Evolutionary conservation across 805 yeast species (phyloP).

Genomic region (Saccharomycodes ludwigii): DNA sequence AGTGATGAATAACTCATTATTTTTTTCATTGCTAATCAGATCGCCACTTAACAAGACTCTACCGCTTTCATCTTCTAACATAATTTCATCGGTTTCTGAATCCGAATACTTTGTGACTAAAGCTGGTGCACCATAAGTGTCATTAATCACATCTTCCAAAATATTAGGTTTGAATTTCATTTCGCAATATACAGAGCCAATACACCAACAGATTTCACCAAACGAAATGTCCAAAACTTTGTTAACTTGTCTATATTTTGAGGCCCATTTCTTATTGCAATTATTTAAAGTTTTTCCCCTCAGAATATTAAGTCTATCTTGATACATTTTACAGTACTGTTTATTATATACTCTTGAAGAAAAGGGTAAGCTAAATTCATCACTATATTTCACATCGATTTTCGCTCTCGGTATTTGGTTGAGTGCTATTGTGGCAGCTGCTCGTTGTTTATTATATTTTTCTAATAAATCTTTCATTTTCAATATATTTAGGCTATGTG

Average conservation of each 20-base stretch:
- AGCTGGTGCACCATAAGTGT: constrained; percentile 30
- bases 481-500: too few species aligned
- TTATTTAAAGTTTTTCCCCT: constrained; percentile 33
- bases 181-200: constrained; percentile 80
- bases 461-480: too few species aligned
- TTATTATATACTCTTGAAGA: too few species aligned
- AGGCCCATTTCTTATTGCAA: constrained; percentile 44
- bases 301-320: constrained; percentile 35
- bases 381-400: too few species aligned
- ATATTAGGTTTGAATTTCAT: constrained; percentile 79
- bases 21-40: constrained; percentile 36
- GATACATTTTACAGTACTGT: constrained; percentile 51
- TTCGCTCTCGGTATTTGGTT: too few species aligned
- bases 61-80: constrained; percentile 90
- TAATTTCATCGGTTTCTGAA: constrained; percentile 43
- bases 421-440: too few species aligned
- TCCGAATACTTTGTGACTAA: constrained; percentile 38
- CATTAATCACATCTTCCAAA: constrained; percentile 62
- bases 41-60: constrained; percentile 62
- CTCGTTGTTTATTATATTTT: too few species aligned
- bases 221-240: constrained; percentile 43
- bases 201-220: constrained; percentile 58
- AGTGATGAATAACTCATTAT: constrained; percentile 55
- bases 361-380: too few species aligned
- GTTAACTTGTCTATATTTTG: not conserved